Evolutionary conservation across 331 rosid genomes (phyloP).

Genomic region (Quercus phellos): DNA sequence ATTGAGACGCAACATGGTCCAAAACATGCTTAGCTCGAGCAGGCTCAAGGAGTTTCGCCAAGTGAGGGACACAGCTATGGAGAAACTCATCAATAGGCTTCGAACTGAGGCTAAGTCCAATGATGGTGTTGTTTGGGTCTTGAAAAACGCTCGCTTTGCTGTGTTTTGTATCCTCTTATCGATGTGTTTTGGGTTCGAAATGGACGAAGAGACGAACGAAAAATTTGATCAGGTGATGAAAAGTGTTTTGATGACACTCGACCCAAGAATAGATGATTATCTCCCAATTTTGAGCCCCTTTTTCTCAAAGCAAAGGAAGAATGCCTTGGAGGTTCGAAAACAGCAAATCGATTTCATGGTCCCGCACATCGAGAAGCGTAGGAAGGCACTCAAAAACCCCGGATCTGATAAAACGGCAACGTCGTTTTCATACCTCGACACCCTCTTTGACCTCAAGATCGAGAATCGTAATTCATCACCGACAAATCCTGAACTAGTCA

Average conservation of each 20-base stretch:
- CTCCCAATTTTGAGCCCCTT: conserved; percentile 61
- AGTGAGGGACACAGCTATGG: conserved; percentile 65
- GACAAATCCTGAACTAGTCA: conserved; percentile 50
- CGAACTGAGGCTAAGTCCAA: conserved; percentile 49
- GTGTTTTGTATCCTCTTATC: conserved; percentile 65
- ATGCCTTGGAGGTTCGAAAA: conserved; percentile 44
- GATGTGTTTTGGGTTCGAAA: conserved; percentile 83
- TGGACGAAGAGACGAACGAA: conserved; percentile 64
- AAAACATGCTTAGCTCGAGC: conserved; percentile 81
- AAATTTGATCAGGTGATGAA: conserved; percentile 67
- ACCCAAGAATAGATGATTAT: conserved; percentile 87
- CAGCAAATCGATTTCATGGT: conserved; percentile 51
- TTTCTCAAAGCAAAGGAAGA: conserved; percentile 65
- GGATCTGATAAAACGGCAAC: conserved; percentile 66
- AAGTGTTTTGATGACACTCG: conserved; percentile 48
- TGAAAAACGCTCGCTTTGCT: conserved; percentile 66
- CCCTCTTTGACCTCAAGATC: conserved; percentile 60
- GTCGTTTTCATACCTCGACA: conserved; percentile 85
- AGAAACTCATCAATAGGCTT: conserved; percentile 44
- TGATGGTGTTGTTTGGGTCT: conserved; percentile 49
- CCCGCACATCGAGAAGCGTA: conserved; percentile 55
- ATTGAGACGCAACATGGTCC: conserved; percentile 76
- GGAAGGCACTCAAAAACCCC: conserved; percentile 52
- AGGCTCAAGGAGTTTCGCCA: conserved; percentile 58
- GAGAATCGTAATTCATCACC: conserved; percentile 60